A percentile compares a stretch with the other conserved stretches of the same genome.
phyloP scores from a whole-genome alignment of 1,284 basidiomycete genomes.

The Cystobasidiaceae sp. region DNA sequence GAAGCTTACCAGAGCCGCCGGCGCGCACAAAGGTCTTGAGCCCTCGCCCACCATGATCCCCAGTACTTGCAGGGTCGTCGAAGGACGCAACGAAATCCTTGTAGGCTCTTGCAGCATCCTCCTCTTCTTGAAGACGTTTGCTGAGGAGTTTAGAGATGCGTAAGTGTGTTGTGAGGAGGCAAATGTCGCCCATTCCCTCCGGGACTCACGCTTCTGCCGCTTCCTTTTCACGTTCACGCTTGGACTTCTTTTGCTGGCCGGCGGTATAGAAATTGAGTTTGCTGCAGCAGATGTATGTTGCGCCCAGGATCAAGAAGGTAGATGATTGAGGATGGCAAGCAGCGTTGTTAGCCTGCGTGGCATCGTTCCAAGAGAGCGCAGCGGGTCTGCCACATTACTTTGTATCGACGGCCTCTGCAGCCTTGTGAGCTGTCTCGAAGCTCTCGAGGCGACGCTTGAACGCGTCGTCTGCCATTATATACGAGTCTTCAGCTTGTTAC shows the following conservation, averaged over 20 bases:
- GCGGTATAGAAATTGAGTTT: slow-evolving; percentile 27
- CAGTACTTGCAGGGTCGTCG: slow-evolving; percentile 59
- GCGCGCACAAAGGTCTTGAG: slow-evolving; percentile 67
- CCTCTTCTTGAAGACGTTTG: slow-evolving; percentile 50
- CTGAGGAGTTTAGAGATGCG: too few species aligned
- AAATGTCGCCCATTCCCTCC: background rate
- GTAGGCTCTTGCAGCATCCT: slow-evolving; percentile 53
- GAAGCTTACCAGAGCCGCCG: slow-evolving; percentile 45
- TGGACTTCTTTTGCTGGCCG: slow-evolving; percentile 51
- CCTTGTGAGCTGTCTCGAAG: slow-evolving; percentile 24
- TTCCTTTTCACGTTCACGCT: slow-evolving; percentile 71
- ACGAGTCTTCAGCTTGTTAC: background rate
- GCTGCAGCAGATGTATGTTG: background rate
- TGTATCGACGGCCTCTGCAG: slow-evolving; percentile 26
- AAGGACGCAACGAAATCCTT: slow-evolving; percentile 82
- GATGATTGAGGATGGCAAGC: background rate
- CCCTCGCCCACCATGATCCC: background rate
- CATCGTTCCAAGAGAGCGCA: background rate
- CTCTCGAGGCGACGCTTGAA: slow-evolving; percentile 19
- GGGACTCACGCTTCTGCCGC: slow-evolving; percentile 76
- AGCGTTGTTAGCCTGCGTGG: background rate
- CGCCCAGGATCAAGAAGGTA: background rate
- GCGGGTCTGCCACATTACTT: slow-evolving; percentile 13
- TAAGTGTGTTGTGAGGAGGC: slow-evolving; percentile 40
- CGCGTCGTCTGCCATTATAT: slow-evolving; percentile 21